A percentile compares a stretch with the other conserved stretches of the same genome.
These are phyloP conservation scores for Parascedosporium putredinis DNA, from an alignment of 2,329 filamentous ascomycete genomes.

Conservation along the genomic window DNA sequence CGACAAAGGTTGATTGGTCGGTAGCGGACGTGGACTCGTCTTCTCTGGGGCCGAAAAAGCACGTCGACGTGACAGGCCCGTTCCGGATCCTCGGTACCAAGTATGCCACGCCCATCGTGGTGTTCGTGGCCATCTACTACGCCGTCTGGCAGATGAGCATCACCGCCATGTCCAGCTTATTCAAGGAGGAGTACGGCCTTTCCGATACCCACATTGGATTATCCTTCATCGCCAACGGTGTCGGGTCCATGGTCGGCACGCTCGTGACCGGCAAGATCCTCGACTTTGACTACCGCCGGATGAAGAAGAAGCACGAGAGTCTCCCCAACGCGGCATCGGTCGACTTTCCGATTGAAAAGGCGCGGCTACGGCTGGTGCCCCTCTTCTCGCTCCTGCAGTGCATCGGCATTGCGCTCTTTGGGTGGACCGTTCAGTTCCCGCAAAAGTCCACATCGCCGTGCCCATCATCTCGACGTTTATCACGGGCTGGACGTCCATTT, in stretches of 20 bases:
- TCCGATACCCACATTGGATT: conserved; percentile 22
- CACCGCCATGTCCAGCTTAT: conserved; percentile 22
- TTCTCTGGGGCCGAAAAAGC: not conserved
- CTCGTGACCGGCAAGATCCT: conserved; percentile 19
- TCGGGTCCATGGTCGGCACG: conserved; percentile 20
- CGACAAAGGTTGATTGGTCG: not conserved
- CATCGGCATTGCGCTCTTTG: conserved; percentile 36
- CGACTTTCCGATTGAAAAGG: conserved; percentile 37
- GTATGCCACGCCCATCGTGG: conserved; percentile 19
- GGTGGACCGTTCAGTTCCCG: conserved; percentile 38
- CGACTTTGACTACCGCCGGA: conserved; percentile 17
- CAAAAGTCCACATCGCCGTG: conserved; percentile 33
- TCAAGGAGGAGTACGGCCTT: conserved; percentile 18
- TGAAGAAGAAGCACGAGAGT: not conserved
- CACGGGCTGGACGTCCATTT: conserved; percentile 39
- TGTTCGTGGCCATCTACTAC: conserved; percentile 23
- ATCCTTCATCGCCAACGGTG: conserved; percentile 21
- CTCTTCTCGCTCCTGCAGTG: conserved; percentile 33
- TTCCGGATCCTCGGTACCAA: conserved; percentile 21
- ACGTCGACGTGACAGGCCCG: conserved; percentile 11
- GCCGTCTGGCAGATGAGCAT: conserved; percentile 24
- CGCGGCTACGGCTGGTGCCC: conserved; percentile 37
- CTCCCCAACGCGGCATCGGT: not conserved
- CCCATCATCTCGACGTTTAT: conserved; percentile 41
- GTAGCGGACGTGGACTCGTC: conserved; percentile 11